Percentiles rank a stretch among this genome's conserved stretches.
These are phyloP conservation scores for Acanthamoeba sp. DNA, from an alignment of 208 protist species.

Conservation along the genomic window DNA sequence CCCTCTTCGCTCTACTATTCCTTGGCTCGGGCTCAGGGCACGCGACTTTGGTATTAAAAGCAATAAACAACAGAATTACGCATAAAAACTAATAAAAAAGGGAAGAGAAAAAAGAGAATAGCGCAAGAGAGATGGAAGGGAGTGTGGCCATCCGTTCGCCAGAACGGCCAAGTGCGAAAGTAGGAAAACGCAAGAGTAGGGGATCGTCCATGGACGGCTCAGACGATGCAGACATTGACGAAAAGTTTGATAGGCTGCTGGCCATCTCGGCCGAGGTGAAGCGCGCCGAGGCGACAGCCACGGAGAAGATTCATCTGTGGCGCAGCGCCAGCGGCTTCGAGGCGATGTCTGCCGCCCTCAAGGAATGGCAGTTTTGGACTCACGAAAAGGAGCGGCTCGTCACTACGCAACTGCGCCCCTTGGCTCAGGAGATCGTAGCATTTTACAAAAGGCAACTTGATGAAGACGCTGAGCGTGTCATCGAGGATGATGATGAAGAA, in stretches of 20 bases:
- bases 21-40: no score
- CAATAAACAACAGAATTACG: no score
- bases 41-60: no score
- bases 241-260: conserved; percentile 12
- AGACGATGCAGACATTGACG: background rate
- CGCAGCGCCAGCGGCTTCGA: conserved; percentile 18
- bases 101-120: no score
- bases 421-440: background rate
- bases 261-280: conserved; percentile 4
- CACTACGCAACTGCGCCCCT: background rate
- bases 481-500: background rate
- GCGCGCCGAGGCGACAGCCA: background rate
- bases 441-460: background rate
- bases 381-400: conserved; percentile 14
- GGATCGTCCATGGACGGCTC: background rate
- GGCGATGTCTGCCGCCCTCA: conserved; percentile 31
- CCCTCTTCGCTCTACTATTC: no score
- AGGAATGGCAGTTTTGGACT: conserved; percentile 23
- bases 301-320: conserved; percentile 18
- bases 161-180: background rate
- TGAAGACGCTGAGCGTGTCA: background rate
- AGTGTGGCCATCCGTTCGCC: no score
- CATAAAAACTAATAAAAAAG: no score
- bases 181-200: background rate
- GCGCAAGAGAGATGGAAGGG: no score